These are phyloP conservation scores for Dactylella cylindrospora DNA, from an alignment of 2,329 filamentous ascomycete genomes.

Conservation along the genomic window DNA sequence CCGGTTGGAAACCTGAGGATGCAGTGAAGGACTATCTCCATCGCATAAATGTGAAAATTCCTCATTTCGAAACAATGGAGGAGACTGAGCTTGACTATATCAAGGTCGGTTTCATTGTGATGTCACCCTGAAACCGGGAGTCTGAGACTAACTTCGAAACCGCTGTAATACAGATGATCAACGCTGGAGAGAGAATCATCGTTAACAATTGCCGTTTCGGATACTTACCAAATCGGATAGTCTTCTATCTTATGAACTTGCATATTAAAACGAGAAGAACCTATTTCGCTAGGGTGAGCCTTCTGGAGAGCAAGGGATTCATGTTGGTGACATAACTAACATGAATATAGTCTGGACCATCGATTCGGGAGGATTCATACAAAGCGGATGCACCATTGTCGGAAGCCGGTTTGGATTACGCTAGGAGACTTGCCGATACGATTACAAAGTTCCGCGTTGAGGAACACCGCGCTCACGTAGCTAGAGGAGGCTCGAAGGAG, in stretches of 20 bases:
- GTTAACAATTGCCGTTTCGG: constrained; percentile 98
- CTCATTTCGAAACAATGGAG: constrained; percentile 94
- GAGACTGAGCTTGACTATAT: constrained; percentile 94
- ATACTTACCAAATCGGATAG: constrained; percentile 93
- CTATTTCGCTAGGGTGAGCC: constrained; percentile 74
- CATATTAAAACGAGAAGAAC: constrained; percentile 95
- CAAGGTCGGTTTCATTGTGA: constrained; percentile 58
- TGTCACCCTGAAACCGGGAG: constrained; percentile 1
- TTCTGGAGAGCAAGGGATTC: constrained; percentile 8
- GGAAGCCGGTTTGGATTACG: constrained; percentile 75
- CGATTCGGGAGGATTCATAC: constrained; percentile 85
- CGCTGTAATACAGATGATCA: constrained; percentile 70
- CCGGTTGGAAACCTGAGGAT: constrained; percentile 86
- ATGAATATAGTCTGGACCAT: constrained; percentile 68
- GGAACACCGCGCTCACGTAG: constrained; percentile 70
- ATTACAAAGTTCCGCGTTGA: constrained; percentile 79
- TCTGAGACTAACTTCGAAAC: constrained; percentile 5
- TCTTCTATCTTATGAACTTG: constrained; percentile 96
- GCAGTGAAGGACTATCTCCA: constrained; percentile 88
- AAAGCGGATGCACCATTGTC: constrained; percentile 86
- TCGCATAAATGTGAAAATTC: constrained; percentile 88
- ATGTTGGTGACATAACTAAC: constrained; percentile 31
- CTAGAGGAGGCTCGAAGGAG: constrained; percentile 68
- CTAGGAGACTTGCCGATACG: constrained; percentile 80
- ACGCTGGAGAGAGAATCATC: constrained; percentile 86